Evolutionary conservation across 352 stramenopile genomes (phyloP), one percentile per base, ranked within the genome.

Genomic region (Phytopythium ostracodes): DNA sequence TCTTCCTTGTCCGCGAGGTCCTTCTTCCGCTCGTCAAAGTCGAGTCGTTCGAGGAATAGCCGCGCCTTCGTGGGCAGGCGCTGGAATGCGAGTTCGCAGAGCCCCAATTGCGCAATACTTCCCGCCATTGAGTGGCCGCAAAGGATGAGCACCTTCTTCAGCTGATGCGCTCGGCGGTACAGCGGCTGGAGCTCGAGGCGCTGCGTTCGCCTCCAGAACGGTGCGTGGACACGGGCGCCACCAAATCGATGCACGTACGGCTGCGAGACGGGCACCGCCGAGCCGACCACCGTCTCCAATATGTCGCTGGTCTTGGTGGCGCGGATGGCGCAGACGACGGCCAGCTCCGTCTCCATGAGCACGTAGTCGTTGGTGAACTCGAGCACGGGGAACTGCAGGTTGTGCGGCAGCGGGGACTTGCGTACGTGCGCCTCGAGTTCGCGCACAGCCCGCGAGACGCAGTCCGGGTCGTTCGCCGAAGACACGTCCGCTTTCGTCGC

Each of bases 101-200:
- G 67, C 14, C 67, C 81, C 29, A 94, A 38, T 38, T 94, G 86
- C 14, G 85, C 85, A 46, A 91, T 88, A 65, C 85, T 91, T 5
- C 85, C 85, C 12, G 73, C 78, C 38, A 91, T 89, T 25, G 85
- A 92, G 49, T 94, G 85, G 18, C 85, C 85, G 47, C 82, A 89
- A 0, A 94, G 65, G 36, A 94, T 46, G 49, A 94, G 68, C 42
- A 75, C 77, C 72, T 94, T 94, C 25, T 75, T 64, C 2, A 56
- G 33, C 24, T 67, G 62, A 2, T 71, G 70, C 2, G 77, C 73
- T 24, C 77, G 67, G 31, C 61, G 63, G 59, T 84, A 77, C 11
- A 87, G 47, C 3, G 67, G 64, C 17, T 75, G 50, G 6, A 91
- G 65, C 22, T 86, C 69, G 38, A 94, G 60, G 52, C 75, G 72